These are phyloP conservation scores for Ganoderma resinaceum DNA, from an alignment of 1,284 basidiomycete species.

Conservation along the genomic window DNA sequence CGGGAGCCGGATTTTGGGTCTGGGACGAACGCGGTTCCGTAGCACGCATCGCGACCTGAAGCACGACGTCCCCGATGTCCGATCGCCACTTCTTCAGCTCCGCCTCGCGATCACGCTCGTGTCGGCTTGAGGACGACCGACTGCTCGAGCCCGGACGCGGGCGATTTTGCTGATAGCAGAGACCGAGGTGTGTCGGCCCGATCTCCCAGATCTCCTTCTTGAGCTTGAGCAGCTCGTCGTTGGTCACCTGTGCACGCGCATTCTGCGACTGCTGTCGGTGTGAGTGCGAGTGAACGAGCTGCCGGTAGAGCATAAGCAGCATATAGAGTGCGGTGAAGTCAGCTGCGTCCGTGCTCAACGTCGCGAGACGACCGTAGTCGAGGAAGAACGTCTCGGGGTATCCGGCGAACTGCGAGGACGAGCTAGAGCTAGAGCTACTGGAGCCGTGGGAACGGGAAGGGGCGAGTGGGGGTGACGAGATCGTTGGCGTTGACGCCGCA, in stretches of 20 bases:
- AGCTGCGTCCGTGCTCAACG: constrained; percentile 75
- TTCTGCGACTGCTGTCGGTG: constrained; percentile 10
- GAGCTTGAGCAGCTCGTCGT: constrained; percentile 61
- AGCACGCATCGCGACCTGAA: constrained; percentile 45
- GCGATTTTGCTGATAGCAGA: constrained; percentile 51
- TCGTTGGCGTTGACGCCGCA: constrained; percentile 9
- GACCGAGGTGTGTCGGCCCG: constrained; percentile 64
- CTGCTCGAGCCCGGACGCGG: constrained; percentile 25
- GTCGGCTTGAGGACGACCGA: constrained; percentile 15
- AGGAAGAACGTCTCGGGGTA: constrained; percentile 89
- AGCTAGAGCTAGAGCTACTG: constrained; percentile 37
- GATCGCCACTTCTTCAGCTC: constrained; percentile 48
- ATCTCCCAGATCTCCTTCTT: constrained; percentile 84
- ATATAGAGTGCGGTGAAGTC: constrained; percentile 83
- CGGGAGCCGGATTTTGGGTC: not conserved
- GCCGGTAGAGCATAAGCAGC: constrained; percentile 82
- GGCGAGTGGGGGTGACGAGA: constrained; percentile 39
- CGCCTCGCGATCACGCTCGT: constrained; percentile 33
- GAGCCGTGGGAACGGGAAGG: constrained; percentile 42
- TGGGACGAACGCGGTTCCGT: constrained; percentile 30
- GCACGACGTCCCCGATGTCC: constrained; percentile 44
- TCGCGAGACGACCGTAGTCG: constrained; percentile 77
- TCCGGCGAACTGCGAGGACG: constrained; percentile 39
- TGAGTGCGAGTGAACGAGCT: constrained; percentile 60
- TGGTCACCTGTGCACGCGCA: constrained; percentile 27